These are phyloP conservation scores for Bruguiera gymnorhiza DNA, from an alignment of 345 rosid species.

Conservation along the genomic window DNA sequence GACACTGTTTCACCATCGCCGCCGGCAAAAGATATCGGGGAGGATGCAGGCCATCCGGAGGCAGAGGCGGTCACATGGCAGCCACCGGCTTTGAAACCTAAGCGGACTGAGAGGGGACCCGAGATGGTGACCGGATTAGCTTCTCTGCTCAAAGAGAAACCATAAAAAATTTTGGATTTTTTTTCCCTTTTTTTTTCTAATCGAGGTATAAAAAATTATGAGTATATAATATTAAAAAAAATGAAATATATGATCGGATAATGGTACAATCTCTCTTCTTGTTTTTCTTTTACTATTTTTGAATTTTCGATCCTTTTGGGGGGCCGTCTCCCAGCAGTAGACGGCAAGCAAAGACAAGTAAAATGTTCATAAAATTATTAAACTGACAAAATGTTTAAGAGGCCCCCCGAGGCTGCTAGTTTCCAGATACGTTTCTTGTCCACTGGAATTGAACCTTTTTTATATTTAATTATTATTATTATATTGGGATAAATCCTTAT, in stretches of 20 bases:
- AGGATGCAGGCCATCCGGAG: not conserved
- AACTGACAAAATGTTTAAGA: too few relatives aligned
- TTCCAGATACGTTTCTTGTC: too few relatives aligned
- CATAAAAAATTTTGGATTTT: constrained; percentile 50
- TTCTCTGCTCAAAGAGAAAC: constrained; percentile 66
- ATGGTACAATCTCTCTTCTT: constrained; percentile 14
- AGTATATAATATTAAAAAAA: constrained; percentile 1
- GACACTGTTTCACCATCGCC: constrained; percentile 6
- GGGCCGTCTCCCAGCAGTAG: too few relatives aligned
- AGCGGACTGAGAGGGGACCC: constrained; percentile 53
- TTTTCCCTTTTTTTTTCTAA: constrained; percentile 14
- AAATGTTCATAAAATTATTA: too few relatives aligned
- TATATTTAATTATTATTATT: too few relatives aligned
- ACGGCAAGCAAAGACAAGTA: too few relatives aligned
- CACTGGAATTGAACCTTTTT: too few relatives aligned
- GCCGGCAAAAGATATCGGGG: constrained; percentile 17
- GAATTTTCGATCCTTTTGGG: not conserved
- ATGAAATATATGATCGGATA: constrained; percentile 24
- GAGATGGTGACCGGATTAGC: constrained; percentile 87
- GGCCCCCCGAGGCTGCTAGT: too few relatives aligned
- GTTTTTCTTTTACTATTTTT: not conserved
- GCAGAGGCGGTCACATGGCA: constrained; percentile 38
- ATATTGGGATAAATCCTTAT: too few relatives aligned
- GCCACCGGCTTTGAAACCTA: constrained; percentile 56
- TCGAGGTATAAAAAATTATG: constrained; percentile 19